Evolutionary conservation across 371 early-diverging fungal genomes (phyloP).

Genomic region (Polyrhizophydium stewartii): DNA sequence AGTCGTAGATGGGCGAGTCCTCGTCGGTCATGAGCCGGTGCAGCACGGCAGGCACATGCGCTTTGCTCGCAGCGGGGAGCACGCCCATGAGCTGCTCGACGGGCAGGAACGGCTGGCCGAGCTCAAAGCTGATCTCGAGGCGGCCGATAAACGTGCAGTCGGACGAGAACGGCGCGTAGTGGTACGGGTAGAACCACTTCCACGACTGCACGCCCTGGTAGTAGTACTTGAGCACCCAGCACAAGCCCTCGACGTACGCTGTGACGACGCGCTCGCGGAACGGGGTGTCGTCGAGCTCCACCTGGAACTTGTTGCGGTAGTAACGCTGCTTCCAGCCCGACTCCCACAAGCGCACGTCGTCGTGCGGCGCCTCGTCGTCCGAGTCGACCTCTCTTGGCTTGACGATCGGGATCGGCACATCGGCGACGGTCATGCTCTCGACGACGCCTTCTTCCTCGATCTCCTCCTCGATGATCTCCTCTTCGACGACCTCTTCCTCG

Average conservation of each 20-base stretch:
- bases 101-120: conserved; percentile 86
- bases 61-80: conserved; percentile 82
- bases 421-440: conserved; percentile 27
- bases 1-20: conserved; percentile 84
- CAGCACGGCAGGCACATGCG: conserved; percentile 77
- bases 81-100: conserved; percentile 99
- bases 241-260: conserved; percentile 94
- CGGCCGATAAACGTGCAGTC: conserved; percentile 81
- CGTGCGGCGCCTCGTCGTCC: conserved; percentile 68
- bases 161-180: conserved; percentile 96
- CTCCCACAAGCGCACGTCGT: conserved; percentile 78
- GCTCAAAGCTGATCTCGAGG: conserved; percentile 69
- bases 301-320: conserved; percentile 78
- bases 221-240: conserved; percentile 98
- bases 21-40: conserved; percentile 81
- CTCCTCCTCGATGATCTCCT: conserved; percentile 28
- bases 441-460: conserved; percentile 34
- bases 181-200: conserved; percentile 98
- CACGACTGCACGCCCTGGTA: conserved; percentile 93
- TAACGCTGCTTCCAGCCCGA: conserved; percentile 88
- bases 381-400: conserved; percentile 32
- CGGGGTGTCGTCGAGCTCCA: conserved; percentile 61
- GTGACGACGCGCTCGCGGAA: conserved; percentile 62
- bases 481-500: too few species aligned
- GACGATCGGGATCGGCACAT: conserved; percentile 19